Conservation (phyloP, 1,284 basidiomycete genomes). For the Irpex sp. region DNA sequence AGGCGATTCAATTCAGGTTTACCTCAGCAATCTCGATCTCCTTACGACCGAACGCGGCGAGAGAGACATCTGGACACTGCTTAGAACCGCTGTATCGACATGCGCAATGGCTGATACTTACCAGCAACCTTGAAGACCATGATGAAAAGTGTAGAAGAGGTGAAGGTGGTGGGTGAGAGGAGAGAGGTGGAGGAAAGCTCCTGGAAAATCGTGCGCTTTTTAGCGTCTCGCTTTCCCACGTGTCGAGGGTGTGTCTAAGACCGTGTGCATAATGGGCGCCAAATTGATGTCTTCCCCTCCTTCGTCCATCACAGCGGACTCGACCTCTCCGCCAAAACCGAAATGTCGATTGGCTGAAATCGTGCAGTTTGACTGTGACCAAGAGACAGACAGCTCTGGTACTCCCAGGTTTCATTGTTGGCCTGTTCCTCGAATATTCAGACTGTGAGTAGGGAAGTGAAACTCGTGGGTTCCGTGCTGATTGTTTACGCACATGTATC, state of each 20-base stretch:
- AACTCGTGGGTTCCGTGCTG: constrained; percentile 1
- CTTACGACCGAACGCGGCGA: constrained; percentile 96
- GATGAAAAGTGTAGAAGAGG: constrained; percentile 29
- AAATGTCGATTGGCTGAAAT: constrained; percentile 66
- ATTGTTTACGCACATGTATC: constrained; percentile 1
- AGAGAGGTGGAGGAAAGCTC: constrained; percentile 31
- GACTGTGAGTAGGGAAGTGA: constrained; percentile 46
- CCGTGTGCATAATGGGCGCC: constrained; percentile 5
- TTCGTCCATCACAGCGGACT: not conserved
- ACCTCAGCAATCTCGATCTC: constrained; percentile 98
- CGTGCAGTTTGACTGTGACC: constrained; percentile 62
- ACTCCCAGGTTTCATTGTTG: constrained; percentile 50
- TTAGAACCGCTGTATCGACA: constrained; percentile 4
- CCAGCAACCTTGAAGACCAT: constrained; percentile 88
- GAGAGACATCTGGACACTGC: constrained; percentile 77
- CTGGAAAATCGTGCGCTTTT: constrained; percentile 26
- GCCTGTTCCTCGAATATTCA: constrained; percentile 69
- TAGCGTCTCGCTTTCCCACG: constrained; percentile 12
- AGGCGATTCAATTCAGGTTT: constrained; percentile 8
- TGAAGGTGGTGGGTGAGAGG: constrained; percentile 28
- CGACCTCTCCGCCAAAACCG: constrained; percentile 5
- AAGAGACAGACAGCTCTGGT: constrained; percentile 29
- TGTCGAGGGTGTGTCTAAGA: not conserved
- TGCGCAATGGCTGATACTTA: constrained; percentile 27
- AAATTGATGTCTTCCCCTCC: constrained; percentile 5